Evolutionary conservation across 345 rosid genomes (phyloP), one percentile per base, ranked within the genome.

Genomic region (Brassica rapa): DNA sequence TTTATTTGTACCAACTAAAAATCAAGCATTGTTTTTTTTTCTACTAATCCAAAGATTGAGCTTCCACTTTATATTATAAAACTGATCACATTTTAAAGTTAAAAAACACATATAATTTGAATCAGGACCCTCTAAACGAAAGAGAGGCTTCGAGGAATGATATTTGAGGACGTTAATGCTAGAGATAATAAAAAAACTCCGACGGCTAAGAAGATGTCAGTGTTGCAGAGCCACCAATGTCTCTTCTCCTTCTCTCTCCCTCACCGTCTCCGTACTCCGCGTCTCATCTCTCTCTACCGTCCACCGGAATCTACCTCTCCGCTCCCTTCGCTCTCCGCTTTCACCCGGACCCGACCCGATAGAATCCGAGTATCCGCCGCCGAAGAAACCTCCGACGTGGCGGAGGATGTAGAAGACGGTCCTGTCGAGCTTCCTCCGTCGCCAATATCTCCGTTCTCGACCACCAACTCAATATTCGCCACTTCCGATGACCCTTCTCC

Each of bases 401-500:
- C 33, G 43, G 75, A 74, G 25, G 73, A 25, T 4, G 85, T 71
- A 27, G 94, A 84, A 60, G 92, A 80, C 1, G 98, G 97, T 53
- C 97, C 97, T 3, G 2, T 88, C 5, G 93, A 94, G 87, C 88
- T 94, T 16, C 84, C 90, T 3, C 82, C 82, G 21, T 30, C 83
- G 6, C 19, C 81, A 0, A 7, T 49, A 1, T 79, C 83, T 35
- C 74, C 77, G 5, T 78, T 71, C 5, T 82, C 82, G 14, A 75
- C 93, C 8, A 63, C 84, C 2, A 57, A 88, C 62, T 76, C 90
- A 57, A 82, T 94, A 16, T 89, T 94, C 75, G 86, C 98, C 32
- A 86, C 93, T 68, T 62, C 87, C 14, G 95, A 94, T 72, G 91
- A 91, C 16, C 97, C 98, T 67, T 70, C 93, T 12, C 79, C 90